A percentile compares a stretch with the other conserved stretches of the same genome.
These are phyloP conservation scores for Sclerotinia glacialis DNA, from an alignment of 2,329 filamentous ascomycete genomes.

Conservation along the genomic window DNA sequence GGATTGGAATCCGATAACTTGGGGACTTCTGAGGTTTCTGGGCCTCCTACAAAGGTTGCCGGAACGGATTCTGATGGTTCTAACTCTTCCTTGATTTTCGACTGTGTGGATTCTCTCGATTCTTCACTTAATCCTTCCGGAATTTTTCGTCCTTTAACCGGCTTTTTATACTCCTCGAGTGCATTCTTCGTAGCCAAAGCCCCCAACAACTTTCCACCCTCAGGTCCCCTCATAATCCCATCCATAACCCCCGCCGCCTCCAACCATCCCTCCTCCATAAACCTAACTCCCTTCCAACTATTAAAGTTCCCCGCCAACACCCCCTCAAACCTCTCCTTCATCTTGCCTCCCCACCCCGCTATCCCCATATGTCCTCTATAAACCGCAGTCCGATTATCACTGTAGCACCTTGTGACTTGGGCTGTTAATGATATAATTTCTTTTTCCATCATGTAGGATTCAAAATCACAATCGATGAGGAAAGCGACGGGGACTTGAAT, in stretches of 20 bases:
- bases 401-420: conserved; percentile 86
- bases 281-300: conserved; percentile 75
- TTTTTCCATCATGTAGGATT: conserved; percentile 82
- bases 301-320: conserved; percentile 68
- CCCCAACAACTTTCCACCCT: conserved; percentile 58
- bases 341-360: conserved; percentile 71
- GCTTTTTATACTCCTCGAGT: conserved; percentile 10
- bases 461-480: conserved; percentile 88
- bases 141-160: conserved; percentile 1
- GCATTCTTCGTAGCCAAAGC: conserved; percentile 29
- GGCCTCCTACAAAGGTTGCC: background rate
- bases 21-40: background rate
- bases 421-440: conserved; percentile 79
- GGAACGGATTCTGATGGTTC: background rate
- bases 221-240: conserved; percentile 59
- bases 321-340: conserved; percentile 78
- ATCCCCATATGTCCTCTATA: conserved; percentile 72
- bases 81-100: background rate
- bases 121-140: background rate
- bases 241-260: conserved; percentile 64
- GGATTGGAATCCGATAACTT: conserved; percentile 42
- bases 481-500: conserved; percentile 72
- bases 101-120: background rate
- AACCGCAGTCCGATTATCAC: conserved; percentile 71
- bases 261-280: conserved; percentile 72